Base-by-base conservation (phyloP, 2,329 filamentous ascomycete species). In the Fusarium virguliforme region DNA sequence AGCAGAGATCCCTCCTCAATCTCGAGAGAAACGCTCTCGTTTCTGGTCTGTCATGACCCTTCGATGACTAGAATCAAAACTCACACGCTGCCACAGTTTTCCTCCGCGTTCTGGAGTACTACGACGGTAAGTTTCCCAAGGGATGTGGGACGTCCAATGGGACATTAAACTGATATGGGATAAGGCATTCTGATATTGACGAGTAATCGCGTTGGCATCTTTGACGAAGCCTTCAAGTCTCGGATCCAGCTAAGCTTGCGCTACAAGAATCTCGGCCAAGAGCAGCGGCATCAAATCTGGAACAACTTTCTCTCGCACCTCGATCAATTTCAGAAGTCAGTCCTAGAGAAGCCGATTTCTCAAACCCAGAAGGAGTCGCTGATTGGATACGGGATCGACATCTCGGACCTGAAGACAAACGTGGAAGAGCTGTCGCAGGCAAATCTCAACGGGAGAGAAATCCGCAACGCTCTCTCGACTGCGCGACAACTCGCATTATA, bases 371-470 rank as follows among this genome's bases (percentile, higher is more conserved):
- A 8, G 10, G 30, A 8, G 30, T 6, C 30, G 30, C 58, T 12
- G 54, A 6, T 15, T 15, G 43, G 48, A 8, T 41, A 35, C 7
- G 35, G 34, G 4, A 57, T 65, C 15, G 18, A 58, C 9, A 35
- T 48, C 10, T 34, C 43, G 5, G 58, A 54, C 7, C 10, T 65
- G 10, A 46, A 54, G 6, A 26, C 24, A 22, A 51, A 65, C 5
- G 9, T 65, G 4, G 9, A 57, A 4, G 77, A 83, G 41, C 68
- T 85, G 13, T 77, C 80, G 2, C 56, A 65, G 6, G 69, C 80
- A 26, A 70, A 79, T 15, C 74, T 85, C 67, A 84, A 85, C 48
- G 83, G 83, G 3, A 72, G 81, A 4, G 79, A 85, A 73, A 84
- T 85, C 22, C 78, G 83, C 26, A 85, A 84, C 58, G 67, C 69